Evolutionary conservation across 1,284 basidiomycete species (phyloP).

Genomic region (Bondarzewia mesenterica): DNA sequence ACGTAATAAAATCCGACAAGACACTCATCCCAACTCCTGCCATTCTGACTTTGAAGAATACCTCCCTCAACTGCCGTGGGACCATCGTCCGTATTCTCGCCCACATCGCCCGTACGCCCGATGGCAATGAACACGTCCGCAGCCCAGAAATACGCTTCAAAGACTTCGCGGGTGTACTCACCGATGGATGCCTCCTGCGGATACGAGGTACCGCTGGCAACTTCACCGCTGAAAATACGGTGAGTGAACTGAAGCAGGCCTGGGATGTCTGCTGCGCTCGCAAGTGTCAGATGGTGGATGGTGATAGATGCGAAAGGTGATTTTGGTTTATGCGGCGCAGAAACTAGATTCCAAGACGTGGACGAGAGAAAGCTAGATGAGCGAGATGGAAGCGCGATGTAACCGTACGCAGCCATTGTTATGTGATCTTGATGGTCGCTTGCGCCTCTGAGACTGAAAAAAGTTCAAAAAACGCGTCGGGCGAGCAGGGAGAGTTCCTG

Average conservation of each 20-base stretch:
- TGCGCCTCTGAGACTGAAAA: too few relatives aligned
- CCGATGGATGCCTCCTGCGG: conserved; percentile 57
- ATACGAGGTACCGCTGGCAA: conserved; percentile 75
- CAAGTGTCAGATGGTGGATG: conserved; percentile 58
- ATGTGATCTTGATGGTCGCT: too few relatives aligned
- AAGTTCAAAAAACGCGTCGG: too few relatives aligned
- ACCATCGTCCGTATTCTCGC: conserved; percentile 10
- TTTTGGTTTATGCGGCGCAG: conserved; percentile 4
- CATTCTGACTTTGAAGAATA: conserved; percentile 32
- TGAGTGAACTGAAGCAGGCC: conserved; percentile 60
- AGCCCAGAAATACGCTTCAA: conserved; percentile 69
- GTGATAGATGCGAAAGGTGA: conserved; percentile 26
- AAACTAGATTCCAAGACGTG: conserved; percentile 18
- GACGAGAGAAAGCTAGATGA: conserved; percentile 14
- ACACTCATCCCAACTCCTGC: conserved; percentile 56
- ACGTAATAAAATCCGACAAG: conserved; percentile 83
- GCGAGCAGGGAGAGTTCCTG: too few relatives aligned
- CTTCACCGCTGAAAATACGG: conserved; percentile 59
- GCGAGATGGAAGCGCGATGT: conserved; percentile 11
- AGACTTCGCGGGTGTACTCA: conserved; percentile 44
- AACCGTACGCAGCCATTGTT: conserved; percentile 26
- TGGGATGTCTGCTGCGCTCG: conserved; percentile 30
- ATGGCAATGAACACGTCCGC: conserved; percentile 73
- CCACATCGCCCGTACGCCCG: conserved; percentile 21
- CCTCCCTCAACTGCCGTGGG: conserved; percentile 21